Base-by-base conservation (phyloP, 176 grass and related monocot species). In the Cenchrus americanus region DNA sequence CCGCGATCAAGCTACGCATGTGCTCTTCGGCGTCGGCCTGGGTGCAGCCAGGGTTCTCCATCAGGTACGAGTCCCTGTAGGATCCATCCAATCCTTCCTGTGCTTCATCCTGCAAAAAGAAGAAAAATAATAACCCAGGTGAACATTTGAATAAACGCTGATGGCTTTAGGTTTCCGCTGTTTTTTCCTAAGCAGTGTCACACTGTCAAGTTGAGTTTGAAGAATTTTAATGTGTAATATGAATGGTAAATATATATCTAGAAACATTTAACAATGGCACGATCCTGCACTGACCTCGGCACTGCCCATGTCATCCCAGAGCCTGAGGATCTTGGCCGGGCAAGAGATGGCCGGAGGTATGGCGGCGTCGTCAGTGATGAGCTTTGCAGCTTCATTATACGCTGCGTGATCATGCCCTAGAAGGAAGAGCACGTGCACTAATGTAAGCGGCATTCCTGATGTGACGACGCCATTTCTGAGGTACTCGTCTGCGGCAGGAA, bases 21-120 rank as follows among this genome's bases (percentile, higher is more conserved):
- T 94, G 75, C 11, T 79, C 43, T 63, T 82, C 86, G 0, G 66
- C 91, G 4, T 75, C 65, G 3, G 5, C 1, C 0, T 14, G 3
- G 2, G 17, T 5, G 1, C 82, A 77, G 0, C 21, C 8, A 9
- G 91, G 85, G 66, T 97, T 92, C 75, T 97, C 91, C 62, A 82
- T 88, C 52, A 79, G 30, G 75, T 88, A 92, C 15, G 80, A 84
- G 1, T 86, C 72, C 53, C 78, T 62, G 21, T 88, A 94, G 0
- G 89, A 97, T 32, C 94, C 91, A 67, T 97, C 94, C 3, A 86
- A 32, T 19, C 91, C 91, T 40, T 92, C 71, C 3, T 97, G 91
- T 0, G 71, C 62, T 61, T 97, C 94, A 11, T 97, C 91, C 91
- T 97, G 41, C 27, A 48, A 19, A 58, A 27, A 7, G n/a, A n/a